Base-by-base conservation (phyloP, 2,329 filamentous ascomycete genomes). In the Botrytis elliptica region DNA sequence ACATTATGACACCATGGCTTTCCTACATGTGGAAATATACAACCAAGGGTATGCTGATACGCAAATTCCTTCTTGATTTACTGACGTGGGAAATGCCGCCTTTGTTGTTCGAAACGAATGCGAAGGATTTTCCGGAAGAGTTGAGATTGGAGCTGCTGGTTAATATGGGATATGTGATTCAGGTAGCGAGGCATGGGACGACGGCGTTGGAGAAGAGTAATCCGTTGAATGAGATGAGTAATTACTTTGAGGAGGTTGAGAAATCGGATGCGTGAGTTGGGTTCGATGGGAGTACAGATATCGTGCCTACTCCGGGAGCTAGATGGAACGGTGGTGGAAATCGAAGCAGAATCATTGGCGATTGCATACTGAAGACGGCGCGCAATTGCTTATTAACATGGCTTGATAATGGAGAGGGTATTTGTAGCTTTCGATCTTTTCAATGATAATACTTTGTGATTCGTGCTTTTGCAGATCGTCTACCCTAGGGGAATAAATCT, bases 401-500 rank as follows among this genome's bases (percentile, higher is more conserved):
- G 12, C 22, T 40, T 62, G 36, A 16, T 62, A 1, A 40, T n/a
- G 25, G 25, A 16, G 33, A 40, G 5, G 22, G 3, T 18, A n/a
- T 2, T 16, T 14, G 12, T 40, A n/a, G 12, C n/a, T 62, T 62
- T 40, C 40, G 5, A 25, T 25, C 1, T 62, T 40, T 7, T 25
- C 2, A 3, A 62, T 62, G 6, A 40, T 8, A 16, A 40, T 40
- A n/a, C 4, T 9, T 25, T 22, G 2, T n/a, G 4, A 4, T 40
- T 22, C 7, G 33, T 33, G 33, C 33, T 33, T 33, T 33, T 33
- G 33, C 36, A 18, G 16, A 18, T 18, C 6, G 7, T 18, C 3
- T 8, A 1, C 29, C n/a, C 29, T 1, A 3, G 18, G 52, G 0
- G 0, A 57, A 8, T 0, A 29, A 8, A 18, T 40, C 22, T 36